Evolutionary conservation across 2,329 filamentous ascomycete species (phyloP), one percentile per base, ranked within the genome.

Genomic region (Blastomyces parvus): DNA sequence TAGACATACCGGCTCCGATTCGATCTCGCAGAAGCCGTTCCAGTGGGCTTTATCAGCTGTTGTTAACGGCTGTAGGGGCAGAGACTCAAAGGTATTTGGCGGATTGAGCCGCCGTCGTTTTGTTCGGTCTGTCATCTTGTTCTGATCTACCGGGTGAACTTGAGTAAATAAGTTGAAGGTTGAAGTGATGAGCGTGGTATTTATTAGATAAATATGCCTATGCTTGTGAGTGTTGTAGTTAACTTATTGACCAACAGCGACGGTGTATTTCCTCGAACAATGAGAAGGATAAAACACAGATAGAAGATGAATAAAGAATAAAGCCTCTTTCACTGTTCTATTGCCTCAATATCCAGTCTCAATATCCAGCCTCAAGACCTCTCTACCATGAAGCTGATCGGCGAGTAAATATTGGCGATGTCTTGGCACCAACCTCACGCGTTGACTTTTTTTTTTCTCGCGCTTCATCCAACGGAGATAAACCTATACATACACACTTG

Each of bases 1-100:
- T 17, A 11, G 58, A 72, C 84, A 76, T 76, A 91, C 90, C 8
- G 92, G 92, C 66, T 97, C 91, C 7, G 91, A 96, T 75, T 96
- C 91, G 59, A 97, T 82, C 71, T 97, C 91, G 67, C 77, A 79
- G 63, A 79, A 79, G 19, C 79, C 79, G 68, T 75, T 76, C 79
- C 78, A 80, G 8, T 66, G 73, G 38, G 70, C 67, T 66, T 77
- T 81, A 60, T 81, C 77, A 30, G 73, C 62, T 3, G 60, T 58
- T 13, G 72, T 76, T 11, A 74, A 74, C 46, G 74, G 66, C 46
- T 67, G 65, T 46, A 71, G 71, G 56, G 72, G 68, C 8, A 73
- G 69, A 50, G 70, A 70, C 22, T 66, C 66, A 40, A 67, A 70
- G 62, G 60, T 38, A n/a, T 64, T 64, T 57, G 55, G 63, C 36